These are phyloP conservation scores for Sungouiozyma intestinalis DNA, from an alignment of 805 yeast species.

Conservation along the genomic window DNA sequence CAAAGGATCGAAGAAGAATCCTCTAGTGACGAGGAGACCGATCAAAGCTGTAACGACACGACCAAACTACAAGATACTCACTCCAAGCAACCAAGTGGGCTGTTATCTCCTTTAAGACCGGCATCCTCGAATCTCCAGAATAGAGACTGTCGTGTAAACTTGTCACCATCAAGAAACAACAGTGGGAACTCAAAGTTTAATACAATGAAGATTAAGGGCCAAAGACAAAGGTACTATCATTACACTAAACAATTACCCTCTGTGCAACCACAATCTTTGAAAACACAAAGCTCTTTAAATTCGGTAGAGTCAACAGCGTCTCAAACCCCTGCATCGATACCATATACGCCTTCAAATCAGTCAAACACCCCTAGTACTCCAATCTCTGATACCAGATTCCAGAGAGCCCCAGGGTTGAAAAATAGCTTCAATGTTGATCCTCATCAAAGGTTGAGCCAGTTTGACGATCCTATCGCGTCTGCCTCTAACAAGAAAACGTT, in stretches of 20 bases:
- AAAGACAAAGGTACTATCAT: slow-evolving; percentile 25
- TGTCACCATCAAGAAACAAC: slow-evolving; percentile 4
- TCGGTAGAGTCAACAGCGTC: slow-evolving; percentile 21
- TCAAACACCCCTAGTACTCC: slow-evolving; percentile 19
- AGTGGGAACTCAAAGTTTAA: slow-evolving; percentile 12
- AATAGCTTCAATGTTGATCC: background rate
- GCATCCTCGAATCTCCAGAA: slow-evolving; percentile 9
- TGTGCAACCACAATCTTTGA: slow-evolving; percentile 17
- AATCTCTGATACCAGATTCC: slow-evolving; percentile 4
- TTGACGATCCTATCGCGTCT: background rate
- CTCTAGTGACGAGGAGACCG: slow-evolving; percentile 13
- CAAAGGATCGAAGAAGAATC: background rate
- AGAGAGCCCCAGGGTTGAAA: background rate
- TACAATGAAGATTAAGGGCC: slow-evolving; percentile 24
- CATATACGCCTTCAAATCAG: slow-evolving; percentile 18
- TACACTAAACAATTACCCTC: slow-evolving; percentile 23
- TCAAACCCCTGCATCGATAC: slow-evolving; percentile 20
- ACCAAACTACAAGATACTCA: background rate
- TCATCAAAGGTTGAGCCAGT: background rate
- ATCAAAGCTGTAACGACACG: slow-evolving; percentile 2
- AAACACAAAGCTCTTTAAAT: slow-evolving; percentile 17
- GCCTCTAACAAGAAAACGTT: background rate
- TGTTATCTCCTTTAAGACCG: slow-evolving; percentile 19
- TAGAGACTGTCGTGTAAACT: slow-evolving; percentile 1
- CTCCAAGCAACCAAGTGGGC: slow-evolving; percentile 1